Evolutionary conservation across 2,329 filamentous ascomycete species (phyloP), one percentile per base, ranked within the genome.

Genomic region (Ascochyta viciae-villosae): DNA sequence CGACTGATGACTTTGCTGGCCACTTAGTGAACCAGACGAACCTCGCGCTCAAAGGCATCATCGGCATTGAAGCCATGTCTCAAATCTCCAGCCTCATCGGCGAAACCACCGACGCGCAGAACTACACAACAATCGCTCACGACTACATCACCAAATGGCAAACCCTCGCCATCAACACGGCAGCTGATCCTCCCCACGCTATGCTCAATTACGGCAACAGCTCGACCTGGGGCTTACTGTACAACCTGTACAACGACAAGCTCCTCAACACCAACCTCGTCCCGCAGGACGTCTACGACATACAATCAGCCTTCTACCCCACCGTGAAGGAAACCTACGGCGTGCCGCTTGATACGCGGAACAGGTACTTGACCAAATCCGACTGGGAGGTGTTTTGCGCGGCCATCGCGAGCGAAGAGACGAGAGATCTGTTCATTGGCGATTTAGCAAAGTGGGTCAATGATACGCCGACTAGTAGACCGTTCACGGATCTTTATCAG

Each of bases 361-460:
- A 95, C 74, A 75, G 93, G 3, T 95, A 55, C 23, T 37, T 94
- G 74, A 89, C 91, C 27, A 96, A 96, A 78, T 92, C 89, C 29
- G 92, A 96, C 76, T 96, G 92, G 92, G 89, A 94, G 67, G 92
- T 96, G 72, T 93, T 95, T 74, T 89, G 91, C 1, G 91, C 92
- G 42, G 90, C 91, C 1, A 88, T 96, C 7, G 85, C 90, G 4
- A 87, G 86, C 63, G 83, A 85, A 70, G 77, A 82, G 55, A 89
- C 89, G 2, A 83, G 91, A 48, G 81, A 83, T 3, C 85, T 89
- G 72, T 91, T 96, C 46, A 78, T 95, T 37, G 83, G 90, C 56
- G 84, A 86, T 16, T 87, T 95, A 39, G 90, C 90, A 1, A 80
- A 78, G 54, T 96, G 92, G 91, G 81, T 96, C 57, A 95, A 95